A percentile compares a stretch with the other conserved stretches of the same genome.
phyloP scores from a whole-genome alignment of 257 asterid species.

The Penstemon eatonii region DNA sequence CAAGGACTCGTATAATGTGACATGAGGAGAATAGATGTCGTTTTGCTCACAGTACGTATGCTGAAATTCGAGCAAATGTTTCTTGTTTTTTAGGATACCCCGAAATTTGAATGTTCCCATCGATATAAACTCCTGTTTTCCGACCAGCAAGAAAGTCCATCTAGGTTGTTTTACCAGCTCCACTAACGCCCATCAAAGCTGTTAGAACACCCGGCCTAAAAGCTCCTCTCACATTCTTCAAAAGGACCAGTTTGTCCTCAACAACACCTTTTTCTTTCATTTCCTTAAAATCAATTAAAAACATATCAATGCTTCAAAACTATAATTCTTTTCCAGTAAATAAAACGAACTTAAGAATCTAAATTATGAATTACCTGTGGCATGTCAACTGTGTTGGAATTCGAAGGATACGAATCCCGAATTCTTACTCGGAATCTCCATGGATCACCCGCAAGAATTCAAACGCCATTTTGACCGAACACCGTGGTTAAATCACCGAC shows the following conservation, averaged over 20 bases:
- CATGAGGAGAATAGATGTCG: conserved; percentile 67
- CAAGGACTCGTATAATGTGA: conserved; percentile 61
- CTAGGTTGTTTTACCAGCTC: conserved; percentile 74
- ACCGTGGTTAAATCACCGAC: too few species aligned
- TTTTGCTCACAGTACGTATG: conserved; percentile 63
- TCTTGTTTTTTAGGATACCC: conserved; percentile 68
- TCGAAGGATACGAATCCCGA: too few species aligned
- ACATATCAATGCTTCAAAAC: neutral
- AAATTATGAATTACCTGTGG: conserved; percentile 44
- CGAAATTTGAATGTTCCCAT: conserved; percentile 58
- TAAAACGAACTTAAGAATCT: neutral
- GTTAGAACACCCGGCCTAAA: conserved; percentile 67
- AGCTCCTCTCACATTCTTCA: conserved; percentile 65
- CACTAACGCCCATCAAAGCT: conserved; percentile 77
- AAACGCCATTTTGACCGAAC: too few species aligned
- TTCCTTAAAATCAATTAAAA: conserved; percentile 34
- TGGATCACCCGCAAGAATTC: too few species aligned
- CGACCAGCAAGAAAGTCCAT: conserved; percentile 78
- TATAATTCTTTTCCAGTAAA: neutral
- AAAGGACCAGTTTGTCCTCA: conserved; percentile 53
- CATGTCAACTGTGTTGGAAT: conserved; percentile 44
- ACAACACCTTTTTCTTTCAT: conserved; percentile 43
- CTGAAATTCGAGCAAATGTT: conserved; percentile 69
- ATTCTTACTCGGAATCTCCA: too few species aligned
- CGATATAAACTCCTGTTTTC: conserved; percentile 67